A percentile compares a stretch with the other conserved stretches of the same genome.
phyloP scores from a whole-genome alignment of 2,329 filamentous ascomycete genomes.

The Ascochyta fabae region DNA sequence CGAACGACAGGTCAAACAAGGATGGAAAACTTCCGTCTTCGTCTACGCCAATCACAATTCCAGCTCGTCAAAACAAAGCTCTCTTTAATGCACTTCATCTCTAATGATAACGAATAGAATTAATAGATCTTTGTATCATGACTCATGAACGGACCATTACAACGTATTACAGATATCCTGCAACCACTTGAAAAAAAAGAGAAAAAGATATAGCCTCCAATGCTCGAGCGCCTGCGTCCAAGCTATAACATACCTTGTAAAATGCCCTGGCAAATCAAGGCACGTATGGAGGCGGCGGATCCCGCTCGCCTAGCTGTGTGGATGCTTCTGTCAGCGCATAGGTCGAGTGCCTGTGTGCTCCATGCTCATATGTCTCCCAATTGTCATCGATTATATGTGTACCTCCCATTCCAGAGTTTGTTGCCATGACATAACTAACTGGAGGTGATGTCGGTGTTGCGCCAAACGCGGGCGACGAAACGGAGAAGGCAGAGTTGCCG shows the following conservation, averaged over 20 bases:
- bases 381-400: slow-evolving; percentile 34
- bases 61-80: too few species aligned
- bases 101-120: background rate
- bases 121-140: background rate
- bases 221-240: background rate
- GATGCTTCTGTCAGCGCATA: slow-evolving; percentile 30
- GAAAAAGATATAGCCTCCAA: background rate
- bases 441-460: slow-evolving; percentile 30
- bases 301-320: slow-evolving; percentile 31
- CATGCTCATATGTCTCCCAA: slow-evolving; percentile 35
- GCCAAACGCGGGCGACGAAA: slow-evolving; percentile 37
- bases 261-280: background rate
- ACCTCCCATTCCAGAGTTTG: slow-evolving; percentile 1
- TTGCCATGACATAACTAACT: slow-evolving; percentile 22
- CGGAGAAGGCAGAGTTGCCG: slow-evolving; percentile 35
- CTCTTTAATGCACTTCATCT: too few species aligned
- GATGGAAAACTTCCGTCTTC: too few species aligned
- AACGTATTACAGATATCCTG: background rate
- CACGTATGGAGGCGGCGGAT: slow-evolving; percentile 29
- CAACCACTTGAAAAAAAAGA: background rate
- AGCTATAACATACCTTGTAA: background rate
- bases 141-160: background rate
- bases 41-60: too few species aligned
- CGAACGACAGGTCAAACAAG: too few species aligned
- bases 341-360: background rate